Conservation (phyloP, 2,329 filamentous ascomycete species). For the Metarhizium album region DNA sequence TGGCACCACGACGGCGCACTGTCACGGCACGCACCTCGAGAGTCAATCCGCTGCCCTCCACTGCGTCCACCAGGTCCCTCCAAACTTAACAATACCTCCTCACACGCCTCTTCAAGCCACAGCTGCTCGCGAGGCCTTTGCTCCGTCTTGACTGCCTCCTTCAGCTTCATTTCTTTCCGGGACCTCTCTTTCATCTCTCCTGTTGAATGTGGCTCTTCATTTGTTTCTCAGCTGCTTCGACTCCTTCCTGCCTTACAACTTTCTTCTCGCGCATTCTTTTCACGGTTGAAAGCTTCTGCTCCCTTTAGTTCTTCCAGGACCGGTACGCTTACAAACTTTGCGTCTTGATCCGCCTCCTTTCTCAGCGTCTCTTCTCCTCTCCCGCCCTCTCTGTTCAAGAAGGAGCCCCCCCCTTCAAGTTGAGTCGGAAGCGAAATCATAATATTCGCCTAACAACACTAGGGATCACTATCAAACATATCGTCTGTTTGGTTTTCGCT, state of each 20-base stretch:
- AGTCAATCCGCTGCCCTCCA: conserved; percentile 3
- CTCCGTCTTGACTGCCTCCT: neutral
- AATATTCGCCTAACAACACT: neutral
- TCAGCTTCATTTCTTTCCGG: neutral
- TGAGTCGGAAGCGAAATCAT: neutral
- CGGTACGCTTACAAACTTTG: neutral
- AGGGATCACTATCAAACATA: neutral
- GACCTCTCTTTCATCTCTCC: neutral
- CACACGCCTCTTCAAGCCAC: neutral
- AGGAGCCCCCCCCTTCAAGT: neutral
- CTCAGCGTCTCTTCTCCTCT: neutral
- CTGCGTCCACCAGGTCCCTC: neutral
- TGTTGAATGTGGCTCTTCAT: neutral
- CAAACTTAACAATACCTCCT: neutral
- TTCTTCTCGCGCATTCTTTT: neutral
- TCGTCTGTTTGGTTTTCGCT: conserved; percentile 9
- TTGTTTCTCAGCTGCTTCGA: conserved; percentile 1
- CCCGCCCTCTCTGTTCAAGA: neutral
- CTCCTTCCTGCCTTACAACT: neutral
- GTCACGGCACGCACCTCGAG: conserved; percentile 5
- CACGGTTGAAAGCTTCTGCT: neutral
- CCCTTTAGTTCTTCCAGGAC: neutral
- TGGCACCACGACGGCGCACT: conserved; percentile 4
- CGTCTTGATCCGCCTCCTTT: neutral
- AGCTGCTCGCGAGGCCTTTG: neutral